Base-by-base conservation (phyloP, 345 rosid species). In the Acer campestre region DNA sequence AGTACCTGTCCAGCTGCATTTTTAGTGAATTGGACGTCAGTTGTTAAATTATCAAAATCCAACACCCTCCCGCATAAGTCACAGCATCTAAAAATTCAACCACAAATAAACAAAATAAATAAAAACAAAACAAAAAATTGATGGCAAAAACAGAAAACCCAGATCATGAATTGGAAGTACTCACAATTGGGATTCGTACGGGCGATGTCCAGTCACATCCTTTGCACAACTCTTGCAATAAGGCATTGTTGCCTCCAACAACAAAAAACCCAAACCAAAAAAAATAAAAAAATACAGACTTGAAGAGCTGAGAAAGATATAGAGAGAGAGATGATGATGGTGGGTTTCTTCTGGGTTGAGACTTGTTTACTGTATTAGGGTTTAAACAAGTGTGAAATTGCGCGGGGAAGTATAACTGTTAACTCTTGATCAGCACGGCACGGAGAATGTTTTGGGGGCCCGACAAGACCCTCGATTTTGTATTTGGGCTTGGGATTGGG, bases 51-150 rank as follows among this genome's bases (percentile, higher is more conserved):
- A 71, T 64, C 76, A 48, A 80, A 80, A 66, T 86, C 84, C 64
- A 86, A 74, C 71, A 86, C 89, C 75, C 70, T 86, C 62, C 89
- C 89, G 23, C 89, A 86, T 11, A 76, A 35, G 16, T 75, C 62
- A 75, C 89, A 86, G 42, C 81, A 81, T 65, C 88, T 85, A 38
- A 7, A 53, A 42, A 61, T 49, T 22, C 27, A 74, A 44, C 31
- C 11, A n/a, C 40, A 68, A 2, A 58, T 59, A 0, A 31, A 55
- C 48, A 42, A 67, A 67, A 18, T 27, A 59, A 12, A 62, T 48
- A 42, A 70, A 29, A 53, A 49, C 1, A 27, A 65, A 13, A 18
- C 5, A 23, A 68, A 6, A 11, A 20, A 53, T 35, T 20, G 62
- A 1, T 8, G n/a, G 17, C n/a, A 18, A 9, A 1, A 31, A 51